Base-by-base conservation (phyloP, 805 yeast species). In the Yueomyces sp. region DNA sequence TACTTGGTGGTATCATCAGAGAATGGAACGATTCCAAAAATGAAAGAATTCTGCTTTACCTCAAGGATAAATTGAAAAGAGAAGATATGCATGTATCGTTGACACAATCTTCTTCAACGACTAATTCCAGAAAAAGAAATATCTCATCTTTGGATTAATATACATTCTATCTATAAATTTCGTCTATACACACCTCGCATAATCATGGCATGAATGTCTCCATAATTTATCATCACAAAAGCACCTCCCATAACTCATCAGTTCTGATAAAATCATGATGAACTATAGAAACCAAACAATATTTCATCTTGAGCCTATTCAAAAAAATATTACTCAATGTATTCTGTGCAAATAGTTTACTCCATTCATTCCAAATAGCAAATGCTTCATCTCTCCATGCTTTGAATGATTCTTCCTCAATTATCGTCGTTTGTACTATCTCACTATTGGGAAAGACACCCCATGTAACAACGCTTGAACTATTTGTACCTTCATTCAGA, bases 381-480 rank as follows among this genome's bases (percentile, higher is more conserved):
- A 86, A 92, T 0, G 95, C 94, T 61, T 92, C 99, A 55, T 88
- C 96, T 52, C 81, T 76, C 98, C 98, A 92, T 0, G 96, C 96
- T 51, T 76, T 75, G 67, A 92, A 90, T 2, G 96, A 85, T 53
- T 87, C 95, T 52, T 78, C 83, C 57, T 88, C 96, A 45, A 92
- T 79, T 48, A 88, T 81, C 0, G 98, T 92, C 0, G 96, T 84
- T 62, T 88, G 96, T 36, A 86, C 75, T 36, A 87, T 80, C 57
- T 86, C 95, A 49, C 87, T 76, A 61, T 81, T 81, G 5, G 94
- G 94, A 71, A 92, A 90, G 3, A 84, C 95, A 49, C 97, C 98
- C 98, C 98, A 92, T 1, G 98, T 92, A 6, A 92, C 94, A 29
- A 92, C 95, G 49, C 80, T 81, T 39, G 86, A 79, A 6, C 33